Evolutionary conservation across 116 monocot species (phyloP).

Genomic region (Iris pallida): DNA sequence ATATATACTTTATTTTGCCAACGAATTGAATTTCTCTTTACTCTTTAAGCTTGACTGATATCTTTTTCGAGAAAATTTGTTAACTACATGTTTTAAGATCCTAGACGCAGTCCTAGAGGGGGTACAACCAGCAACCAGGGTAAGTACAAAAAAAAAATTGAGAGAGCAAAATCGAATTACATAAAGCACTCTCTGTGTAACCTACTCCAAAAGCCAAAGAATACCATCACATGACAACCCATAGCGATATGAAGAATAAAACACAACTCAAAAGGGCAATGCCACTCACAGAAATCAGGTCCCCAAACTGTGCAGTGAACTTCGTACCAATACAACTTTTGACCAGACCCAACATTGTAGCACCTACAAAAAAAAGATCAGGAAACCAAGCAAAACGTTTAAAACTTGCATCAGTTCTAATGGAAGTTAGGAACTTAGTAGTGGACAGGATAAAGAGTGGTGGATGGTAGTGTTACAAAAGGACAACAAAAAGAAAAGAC

Average conservation of each 20-base stretch:
- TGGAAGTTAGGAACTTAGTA: not conserved
- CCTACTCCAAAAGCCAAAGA: not conserved
- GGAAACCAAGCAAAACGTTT: slow-evolving; percentile 3
- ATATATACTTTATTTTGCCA: no score
- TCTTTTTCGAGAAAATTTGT: no score
- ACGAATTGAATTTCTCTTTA: no score
- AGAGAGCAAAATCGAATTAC: not conserved
- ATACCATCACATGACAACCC: not conserved
- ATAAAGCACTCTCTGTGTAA: not conserved
- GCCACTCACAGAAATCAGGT: slow-evolving; percentile 72
- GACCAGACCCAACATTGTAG: slow-evolving; percentile 62
- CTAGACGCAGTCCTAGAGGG: no score
- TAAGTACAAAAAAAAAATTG: not conserved
- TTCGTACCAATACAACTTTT: slow-evolving; percentile 97
- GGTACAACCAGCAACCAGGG: no score
- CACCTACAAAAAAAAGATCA: slow-evolving; percentile 29
- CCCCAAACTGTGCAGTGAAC: slow-evolving; percentile 94
- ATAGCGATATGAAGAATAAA: not conserved
- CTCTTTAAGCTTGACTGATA: no score
- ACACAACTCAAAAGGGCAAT: not conserved
- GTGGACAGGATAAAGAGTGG: not conserved
- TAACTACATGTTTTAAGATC: no score
- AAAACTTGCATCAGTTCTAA: not conserved
- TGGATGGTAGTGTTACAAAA: not conserved
- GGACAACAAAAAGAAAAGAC: not conserved